Base-by-base conservation (phyloP, 768 basidiomycete genomes). In the Amanita subjunquillea region DNA sequence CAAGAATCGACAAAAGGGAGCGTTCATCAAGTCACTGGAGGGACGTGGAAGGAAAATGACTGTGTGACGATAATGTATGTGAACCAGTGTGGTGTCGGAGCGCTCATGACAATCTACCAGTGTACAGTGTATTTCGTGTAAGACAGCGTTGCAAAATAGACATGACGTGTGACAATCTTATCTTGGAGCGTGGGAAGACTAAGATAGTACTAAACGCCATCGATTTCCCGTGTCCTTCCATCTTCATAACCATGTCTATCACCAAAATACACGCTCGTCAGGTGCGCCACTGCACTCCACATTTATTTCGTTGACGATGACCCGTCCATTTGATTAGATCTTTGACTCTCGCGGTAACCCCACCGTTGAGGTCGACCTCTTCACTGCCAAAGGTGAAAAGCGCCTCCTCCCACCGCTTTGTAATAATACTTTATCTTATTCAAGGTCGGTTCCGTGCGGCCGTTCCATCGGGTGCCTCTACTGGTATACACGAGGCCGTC, bases 301-400 rank as follows among this genome's bases (percentile, higher is more conserved):
- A 2, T 6, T 12, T 15, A 4, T 27, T 34, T 40, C 6, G 3
- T 39, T 30, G 38, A 6, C 22, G n/a, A 29, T 39, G 17, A 39
- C 34, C 13, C n/a, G 27, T 23, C 55, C 49, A 45, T 53, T 51
- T 56, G 55, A 41, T 23, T 63, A 97, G 95, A 95, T 98, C 83
- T 98, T 96, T 69, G 95, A 98, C 79, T 97, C 93, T 65, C 91
- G 95, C 66, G 94, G 93, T 62, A 93, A 97, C 80, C 92, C 90
- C 63, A 95, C 93, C 63, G 91, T 96, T 65, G 93, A 92, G 73
- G 91, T 92, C 67, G 91, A 94, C 67, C 73, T 94, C 63, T 66
- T 78, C 79, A 97, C 94, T 56, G 78, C 65, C 39, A 91, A 92
- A 78, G 93, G 92, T 89, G 63, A 56, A 54, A 57, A 54, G 27